Base-by-base conservation (phyloP, 106 monocot genomes). In the Iris macrosiphon region DNA sequence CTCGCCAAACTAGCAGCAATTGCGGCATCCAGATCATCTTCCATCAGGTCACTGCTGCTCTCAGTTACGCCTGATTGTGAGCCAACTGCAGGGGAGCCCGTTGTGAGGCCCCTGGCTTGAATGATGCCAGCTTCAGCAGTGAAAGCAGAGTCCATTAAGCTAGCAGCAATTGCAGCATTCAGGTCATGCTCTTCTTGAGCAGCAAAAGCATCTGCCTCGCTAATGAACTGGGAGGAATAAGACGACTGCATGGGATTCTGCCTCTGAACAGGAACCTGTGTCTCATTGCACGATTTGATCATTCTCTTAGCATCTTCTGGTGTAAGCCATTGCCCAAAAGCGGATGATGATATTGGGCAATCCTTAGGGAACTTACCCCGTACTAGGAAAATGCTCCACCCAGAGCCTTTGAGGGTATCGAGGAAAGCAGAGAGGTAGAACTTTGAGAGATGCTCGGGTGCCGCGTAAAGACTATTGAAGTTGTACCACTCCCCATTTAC, bases 401-500 rank as follows among this genome's bases (percentile, higher is more conserved):
- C 96, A 2, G 71, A 61, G 19, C 82, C 66, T 65, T 70, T 90
- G 40, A 96, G 79, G 27, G 90, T 65, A 59, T 96, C 96, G 10
- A 96, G 55, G 60, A 77, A 96, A 32, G 96, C 96, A 2, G 90
- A 79, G 34, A 96, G 85, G 50, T 96, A 96, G 51, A 96, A 96
- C 61, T 73, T 83, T 14, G 96, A 89, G 8, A 96, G 86, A 46
- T 96, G 90, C 57, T 96, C 96, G 0, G 96, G 96, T 14, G 96
- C 90, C 16, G 90, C 74, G 57, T 83, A 90, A 27, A 96, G 90
- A 46, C 96, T 96, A 44, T 96, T 90, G 63, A 96, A 96, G 40
- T 96, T 90, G 67, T 80, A 96, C 96, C 96, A 96, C 53, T 96
- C 90, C 2, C 72, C 79, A 43, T 90, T 87, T 28, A 96, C 90